These are phyloP conservation scores for Schoenoplectus tabernaemontani DNA, from an alignment of 202 grass and related monocot genomes.

Conservation along the genomic window DNA sequence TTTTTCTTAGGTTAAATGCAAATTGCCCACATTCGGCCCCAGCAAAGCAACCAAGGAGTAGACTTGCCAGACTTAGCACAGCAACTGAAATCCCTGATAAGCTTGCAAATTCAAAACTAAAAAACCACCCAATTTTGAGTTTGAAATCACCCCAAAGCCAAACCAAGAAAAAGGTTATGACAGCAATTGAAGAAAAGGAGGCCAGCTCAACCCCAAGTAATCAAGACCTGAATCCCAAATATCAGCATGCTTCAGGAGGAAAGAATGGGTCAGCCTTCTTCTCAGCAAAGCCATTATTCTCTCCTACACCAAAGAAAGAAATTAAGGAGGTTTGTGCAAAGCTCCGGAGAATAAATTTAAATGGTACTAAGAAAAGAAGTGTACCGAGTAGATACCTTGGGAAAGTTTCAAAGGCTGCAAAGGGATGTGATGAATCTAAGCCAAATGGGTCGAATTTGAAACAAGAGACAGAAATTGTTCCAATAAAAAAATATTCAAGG, in stretches of 20 bases:
- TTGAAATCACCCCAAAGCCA: slow-evolving; percentile 25
- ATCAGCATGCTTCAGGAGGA: slow-evolving; percentile 36
- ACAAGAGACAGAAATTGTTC: slow-evolving; percentile 23
- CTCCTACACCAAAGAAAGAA: slow-evolving; percentile 30
- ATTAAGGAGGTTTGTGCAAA: slow-evolving; percentile 29
- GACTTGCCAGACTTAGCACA: slow-evolving; percentile 53
- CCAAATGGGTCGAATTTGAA: slow-evolving; percentile 20
- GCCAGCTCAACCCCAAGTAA: slow-evolving; percentile 42
- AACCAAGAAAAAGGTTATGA: slow-evolving; percentile 27
- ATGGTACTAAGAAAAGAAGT: slow-evolving; percentile 31
- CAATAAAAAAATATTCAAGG: slow-evolving; percentile 34
- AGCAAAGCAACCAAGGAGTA: slow-evolving; percentile 44
- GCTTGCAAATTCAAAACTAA: slow-evolving; percentile 29
- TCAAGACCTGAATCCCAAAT: slow-evolving; percentile 23
- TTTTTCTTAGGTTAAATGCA: slow-evolving; percentile 40
- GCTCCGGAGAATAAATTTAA: slow-evolving; percentile 50
- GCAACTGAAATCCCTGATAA: slow-evolving; percentile 34
- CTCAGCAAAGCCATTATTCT: slow-evolving; percentile 51
- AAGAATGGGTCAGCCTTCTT: slow-evolving; percentile 34
- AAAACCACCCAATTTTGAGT: slow-evolving; percentile 28
- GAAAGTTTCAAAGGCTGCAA: slow-evolving; percentile 27
- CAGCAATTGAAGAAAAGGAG: slow-evolving; percentile 36
- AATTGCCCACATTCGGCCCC: slow-evolving; percentile 71
- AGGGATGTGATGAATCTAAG: slow-evolving; percentile 30
- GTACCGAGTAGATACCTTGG: slow-evolving; percentile 79